Base-by-base conservation (phyloP, 352 stramenopile species). In the Pythium phragmitis region DNA sequence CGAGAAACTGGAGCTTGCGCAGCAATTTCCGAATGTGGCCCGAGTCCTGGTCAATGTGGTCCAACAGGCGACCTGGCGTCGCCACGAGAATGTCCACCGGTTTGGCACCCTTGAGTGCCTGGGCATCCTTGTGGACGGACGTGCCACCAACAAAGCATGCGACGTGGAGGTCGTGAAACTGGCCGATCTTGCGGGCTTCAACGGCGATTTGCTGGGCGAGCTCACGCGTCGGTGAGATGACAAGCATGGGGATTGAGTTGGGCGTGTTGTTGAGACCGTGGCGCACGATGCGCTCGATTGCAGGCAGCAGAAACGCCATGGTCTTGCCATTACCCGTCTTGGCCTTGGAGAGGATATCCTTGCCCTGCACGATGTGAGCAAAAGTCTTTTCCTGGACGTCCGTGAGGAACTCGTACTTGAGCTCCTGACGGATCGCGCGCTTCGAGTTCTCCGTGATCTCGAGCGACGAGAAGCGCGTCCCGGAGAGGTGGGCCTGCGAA, bases 41-140 rank as follows among this genome's bases (percentile, higher is more conserved):
- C 14, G 92, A 96, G 71, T 90, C 75, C 68, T 98, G 96, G 63
- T 94, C 83, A 30, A 99, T 77, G 67, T 99, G 96, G 83, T 99
- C 97, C 7, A 97, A 73, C 23, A 99, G 79, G 62, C 97, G 85
- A 13, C 97, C 97, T 5, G 97, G 97, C 5, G 97, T 99, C 11
- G 95, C 96, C 30, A 99, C 93, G 3, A 99, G 72, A 57, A 99
- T 94, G 72, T 99, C 86, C 28, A 96, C 74, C 3, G 74, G 70
- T 11, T 47, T 56, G 46, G 53, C 60, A 28, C 60, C 65, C 3
- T 67, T 74, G 14, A 93, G 69, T 37, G 64, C 56, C 51, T 67
- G 65, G 8, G 72, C 58, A 50, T 91, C 83, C 57, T 87, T 80
- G 52, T 85, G 79, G 51, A 98, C 94, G 48, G 91, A 96, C 5